Evolutionary conservation across 306 rosid genomes (phyloP).

Genomic region (Rosa lucieae): DNA sequence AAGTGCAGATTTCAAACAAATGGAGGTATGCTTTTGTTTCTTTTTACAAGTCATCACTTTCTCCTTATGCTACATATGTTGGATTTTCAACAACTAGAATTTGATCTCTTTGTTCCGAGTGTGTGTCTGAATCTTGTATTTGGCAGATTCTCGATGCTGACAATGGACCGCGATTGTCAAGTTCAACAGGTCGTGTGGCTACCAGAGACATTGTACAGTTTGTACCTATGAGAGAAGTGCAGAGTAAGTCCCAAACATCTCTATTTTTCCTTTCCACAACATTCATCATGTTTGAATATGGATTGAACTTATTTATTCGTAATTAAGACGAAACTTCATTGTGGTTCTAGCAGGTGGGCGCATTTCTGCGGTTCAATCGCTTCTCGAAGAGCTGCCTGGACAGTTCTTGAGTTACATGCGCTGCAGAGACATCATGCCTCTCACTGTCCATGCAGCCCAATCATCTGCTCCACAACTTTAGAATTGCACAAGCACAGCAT

Average conservation of each 20-base stretch:
- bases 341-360: conserved; percentile 43
- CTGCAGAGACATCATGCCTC: conserved; percentile 55
- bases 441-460: conserved; percentile 14
- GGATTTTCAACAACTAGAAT: background rate
- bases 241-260: conserved; percentile 45
- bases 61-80: background rate
- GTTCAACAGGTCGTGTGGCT: conserved; percentile 67
- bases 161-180: conserved; percentile 56
- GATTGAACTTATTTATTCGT: background rate
- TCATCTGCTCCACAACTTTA: background rate
- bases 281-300: background rate
- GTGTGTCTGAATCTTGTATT: background rate
- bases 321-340: background rate
- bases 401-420: conserved; percentile 76
- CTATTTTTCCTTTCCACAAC: background rate
- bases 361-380: conserved; percentile 63
- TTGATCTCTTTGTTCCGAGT: no score
- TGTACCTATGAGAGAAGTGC: conserved; percentile 75
- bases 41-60: background rate
- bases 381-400: conserved; percentile 76
- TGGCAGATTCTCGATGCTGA: conserved; percentile 81
- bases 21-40: conserved; percentile 55
- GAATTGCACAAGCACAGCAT: background rate
- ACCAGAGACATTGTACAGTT: conserved; percentile 85
- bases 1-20: conserved; percentile 64